These are phyloP conservation scores for Diaporthe citriasiana DNA, from an alignment of 2,329 filamentous ascomycete genomes.

Conservation along the genomic window DNA sequence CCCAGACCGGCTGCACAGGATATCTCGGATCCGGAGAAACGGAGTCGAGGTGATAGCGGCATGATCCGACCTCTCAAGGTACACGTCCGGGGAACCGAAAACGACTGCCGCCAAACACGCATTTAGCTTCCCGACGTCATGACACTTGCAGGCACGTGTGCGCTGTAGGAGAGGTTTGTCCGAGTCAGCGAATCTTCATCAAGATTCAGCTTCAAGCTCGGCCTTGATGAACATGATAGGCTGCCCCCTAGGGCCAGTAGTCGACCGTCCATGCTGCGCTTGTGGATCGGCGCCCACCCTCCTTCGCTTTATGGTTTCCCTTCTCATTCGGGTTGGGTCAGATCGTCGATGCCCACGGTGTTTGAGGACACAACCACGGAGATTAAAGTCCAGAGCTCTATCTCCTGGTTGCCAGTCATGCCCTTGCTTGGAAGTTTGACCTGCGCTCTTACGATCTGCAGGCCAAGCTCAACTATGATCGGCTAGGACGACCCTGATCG, in stretches of 20 bases:
- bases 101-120: conserved; percentile 7
- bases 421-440: neutral
- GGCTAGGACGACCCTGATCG: conserved; percentile 19
- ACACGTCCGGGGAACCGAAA: neutral
- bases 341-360: conserved; percentile 2
- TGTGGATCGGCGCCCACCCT: conserved; percentile 6
- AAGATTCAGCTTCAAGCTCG: conserved; percentile 17
- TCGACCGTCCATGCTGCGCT: conserved; percentile 13
- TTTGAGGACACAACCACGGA: neutral
- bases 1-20: conserved; percentile 6
- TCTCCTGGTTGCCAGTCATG: conserved; percentile 27
- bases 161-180: neutral
- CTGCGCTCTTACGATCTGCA: conserved; percentile 38
- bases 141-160: conserved; percentile 12
- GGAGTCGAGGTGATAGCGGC: neutral
- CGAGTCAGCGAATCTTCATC: conserved; percentile 24
- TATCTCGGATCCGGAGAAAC: neutral
- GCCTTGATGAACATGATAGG: conserved; percentile 2
- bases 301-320: neutral
- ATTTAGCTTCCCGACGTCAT: conserved; percentile 1
- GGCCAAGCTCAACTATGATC: conserved; percentile 33
- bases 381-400: neutral
- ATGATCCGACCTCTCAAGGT: neutral
- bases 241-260: neutral
- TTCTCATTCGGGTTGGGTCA: conserved; percentile 10